Conservation (phyloP, 1,284 basidiomycete genomes). For the Heterobasidion occidentale region DNA sequence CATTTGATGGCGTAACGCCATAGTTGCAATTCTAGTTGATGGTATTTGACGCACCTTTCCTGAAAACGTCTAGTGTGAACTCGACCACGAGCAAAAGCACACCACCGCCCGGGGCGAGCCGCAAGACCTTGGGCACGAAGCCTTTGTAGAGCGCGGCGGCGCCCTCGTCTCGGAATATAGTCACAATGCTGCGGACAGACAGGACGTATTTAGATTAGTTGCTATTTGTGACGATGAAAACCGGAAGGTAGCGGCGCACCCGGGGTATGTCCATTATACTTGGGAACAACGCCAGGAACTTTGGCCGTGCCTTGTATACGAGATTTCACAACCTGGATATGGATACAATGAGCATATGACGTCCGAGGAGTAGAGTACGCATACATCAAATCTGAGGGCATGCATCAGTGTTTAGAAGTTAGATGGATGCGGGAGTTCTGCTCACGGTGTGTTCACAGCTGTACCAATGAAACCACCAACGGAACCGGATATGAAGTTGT, state of each 20-base stretch:
- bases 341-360: constrained; percentile 1
- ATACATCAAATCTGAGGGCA: constrained; percentile 40
- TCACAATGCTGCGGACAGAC: constrained; percentile 39
- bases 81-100: constrained; percentile 90
- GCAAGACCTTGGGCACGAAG: constrained; percentile 79
- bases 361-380: constrained; percentile 14
- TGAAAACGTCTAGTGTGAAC: constrained; percentile 69
- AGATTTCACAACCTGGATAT: constrained; percentile 76
- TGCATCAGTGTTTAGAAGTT: not conserved
- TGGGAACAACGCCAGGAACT: constrained; percentile 62
- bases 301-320: constrained; percentile 80
- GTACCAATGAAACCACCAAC: constrained; percentile 91
- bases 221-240: not conserved
- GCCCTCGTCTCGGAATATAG: constrained; percentile 89
- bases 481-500: constrained; percentile 89
- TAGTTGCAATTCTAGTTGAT: no score
- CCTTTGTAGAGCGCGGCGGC: constrained; percentile 90
- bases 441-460: constrained; percentile 71
- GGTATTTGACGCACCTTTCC: constrained; percentile 43
- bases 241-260: constrained; percentile 23
- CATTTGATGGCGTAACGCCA: no score
- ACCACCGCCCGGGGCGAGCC: constrained; percentile 92
- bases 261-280: constrained; percentile 95
- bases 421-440: not conserved
- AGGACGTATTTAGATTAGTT: not conserved